Evolutionary conservation across 176 grass and related monocot species (phyloP).

Genomic region (Bromus sterilis): DNA sequence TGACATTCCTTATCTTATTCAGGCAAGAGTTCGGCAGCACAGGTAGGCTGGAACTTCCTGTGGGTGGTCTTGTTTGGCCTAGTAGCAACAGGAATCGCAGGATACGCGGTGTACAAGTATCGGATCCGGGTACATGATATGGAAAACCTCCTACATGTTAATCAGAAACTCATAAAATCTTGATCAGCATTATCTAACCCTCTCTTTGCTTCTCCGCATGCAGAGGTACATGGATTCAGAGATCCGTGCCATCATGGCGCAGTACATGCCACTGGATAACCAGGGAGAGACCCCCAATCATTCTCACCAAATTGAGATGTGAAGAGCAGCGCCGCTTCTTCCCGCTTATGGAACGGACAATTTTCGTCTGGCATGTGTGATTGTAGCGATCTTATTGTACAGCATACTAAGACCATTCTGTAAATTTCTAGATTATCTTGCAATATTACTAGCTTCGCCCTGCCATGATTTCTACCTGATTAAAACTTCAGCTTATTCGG

Average conservation of each 20-base stretch:
- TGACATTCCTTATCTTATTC: background rate
- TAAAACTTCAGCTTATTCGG: too few species aligned
- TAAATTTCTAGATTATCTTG: slow-evolving; percentile 10
- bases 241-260: slow-evolving; percentile 86
- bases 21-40: slow-evolving; percentile 59
- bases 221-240: slow-evolving; percentile 93
- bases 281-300: slow-evolving; percentile 50
- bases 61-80: slow-evolving; percentile 85
- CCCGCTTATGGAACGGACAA: background rate
- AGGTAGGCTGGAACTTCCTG: slow-evolving; percentile 73
- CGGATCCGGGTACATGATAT: slow-evolving; percentile 64
- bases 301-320: slow-evolving; percentile 54
- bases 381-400: background rate
- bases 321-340: background rate
- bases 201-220: background rate
- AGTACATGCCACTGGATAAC: slow-evolving; percentile 79
- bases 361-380: slow-evolving; percentile 4
- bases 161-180: background rate
- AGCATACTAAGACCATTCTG: background rate
- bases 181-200: background rate
- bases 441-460: too few species aligned
- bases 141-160: background rate
- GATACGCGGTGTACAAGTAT: slow-evolving; percentile 89
- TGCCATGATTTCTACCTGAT: too few species aligned
- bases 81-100: slow-evolving; percentile 50